These are phyloP conservation scores for Rosa rugosa DNA, from an alignment of 306 rosid genomes.

Conservation along the genomic window DNA sequence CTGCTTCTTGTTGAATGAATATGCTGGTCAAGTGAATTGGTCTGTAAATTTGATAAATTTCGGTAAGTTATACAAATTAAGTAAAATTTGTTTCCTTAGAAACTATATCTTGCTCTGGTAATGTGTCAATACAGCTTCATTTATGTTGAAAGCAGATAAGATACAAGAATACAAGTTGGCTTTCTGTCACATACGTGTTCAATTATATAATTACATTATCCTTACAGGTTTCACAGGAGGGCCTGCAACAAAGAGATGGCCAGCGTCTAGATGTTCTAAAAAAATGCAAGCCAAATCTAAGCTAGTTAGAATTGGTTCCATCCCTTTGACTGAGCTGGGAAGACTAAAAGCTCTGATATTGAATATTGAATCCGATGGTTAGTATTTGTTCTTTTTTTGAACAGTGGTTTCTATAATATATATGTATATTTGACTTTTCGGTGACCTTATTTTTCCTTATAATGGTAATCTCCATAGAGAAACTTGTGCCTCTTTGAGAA, in stretches of 20 bases:
- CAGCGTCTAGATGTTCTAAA: conserved; percentile 42
- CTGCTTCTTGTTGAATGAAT: not conserved
- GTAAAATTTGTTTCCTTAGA: not conserved
- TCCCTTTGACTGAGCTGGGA: conserved; percentile 72
- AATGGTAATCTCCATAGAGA: conserved; percentile 2
- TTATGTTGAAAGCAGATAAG: not conserved
- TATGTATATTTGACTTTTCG: not conserved
- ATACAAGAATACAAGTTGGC: not conserved
- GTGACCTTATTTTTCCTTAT: conserved; percentile 24
- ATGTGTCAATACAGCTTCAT: not conserved
- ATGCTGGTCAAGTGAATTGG: not conserved
- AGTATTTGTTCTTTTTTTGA: not conserved
- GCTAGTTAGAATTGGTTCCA: conserved; percentile 63
- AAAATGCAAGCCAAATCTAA: conserved; percentile 69
- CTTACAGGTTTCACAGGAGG: conserved; percentile 61
- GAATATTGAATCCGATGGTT: conserved; percentile 58
- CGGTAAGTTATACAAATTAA: too few relatives aligned
- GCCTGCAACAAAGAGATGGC: conserved; percentile 42
- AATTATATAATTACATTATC: not conserved
- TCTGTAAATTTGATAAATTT: not conserved
- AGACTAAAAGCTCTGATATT: conserved; percentile 62
- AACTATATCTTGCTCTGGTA: not conserved
- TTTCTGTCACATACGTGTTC: not conserved
- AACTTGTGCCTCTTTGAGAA: not conserved
- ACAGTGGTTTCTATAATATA: too few relatives aligned